phyloP scores from a whole-genome alignment of 75 land plant species.

The Azolla pinnata region DNA sequence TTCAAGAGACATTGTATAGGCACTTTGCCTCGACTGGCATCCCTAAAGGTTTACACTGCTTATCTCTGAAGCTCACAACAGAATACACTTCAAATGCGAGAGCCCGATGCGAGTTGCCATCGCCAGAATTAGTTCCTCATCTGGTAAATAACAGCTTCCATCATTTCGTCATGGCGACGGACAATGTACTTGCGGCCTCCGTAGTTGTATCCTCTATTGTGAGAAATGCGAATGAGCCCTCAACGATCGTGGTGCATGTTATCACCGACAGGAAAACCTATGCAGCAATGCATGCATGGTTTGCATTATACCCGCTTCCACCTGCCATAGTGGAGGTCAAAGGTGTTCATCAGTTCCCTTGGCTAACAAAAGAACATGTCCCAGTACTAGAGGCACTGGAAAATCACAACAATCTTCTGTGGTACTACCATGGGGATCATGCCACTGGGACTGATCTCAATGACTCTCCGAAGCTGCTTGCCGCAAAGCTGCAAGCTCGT shows the following conservation, averaged over 20 bases:
- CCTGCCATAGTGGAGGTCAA: constrained; percentile 88
- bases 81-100: constrained; percentile 93
- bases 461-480: constrained; percentile 56
- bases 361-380: constrained; percentile 87
- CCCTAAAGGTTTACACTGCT: constrained; percentile 87
- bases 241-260: constrained; percentile 62
- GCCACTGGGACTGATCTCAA: constrained; percentile 47
- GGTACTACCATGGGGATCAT: constrained; percentile 85
- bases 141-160: constrained; percentile 63
- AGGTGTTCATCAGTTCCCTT: constrained; percentile 82
- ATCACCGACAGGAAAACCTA: constrained; percentile 94
- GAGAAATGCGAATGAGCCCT: constrained; percentile 37
- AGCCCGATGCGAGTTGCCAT: constrained; percentile 71
- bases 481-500: constrained; percentile 79
- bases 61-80: constrained; percentile 76
- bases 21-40: constrained; percentile 88
- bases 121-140: constrained; percentile 61
- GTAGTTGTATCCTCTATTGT: constrained; percentile 65
- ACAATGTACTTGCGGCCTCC: constrained; percentile 78
- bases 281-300: constrained; percentile 98
- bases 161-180: constrained; percentile 64
- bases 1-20: constrained; percentile 74
- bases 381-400: constrained; percentile 90
- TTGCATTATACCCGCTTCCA: constrained; percentile 63
- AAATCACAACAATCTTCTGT: constrained; percentile 47